A percentile compares a stretch with the other conserved stretches of the same genome.
phyloP scores from a whole-genome alignment of 2,329 filamentous ascomycete genomes.

The Botryotinia narcissicola region DNA sequence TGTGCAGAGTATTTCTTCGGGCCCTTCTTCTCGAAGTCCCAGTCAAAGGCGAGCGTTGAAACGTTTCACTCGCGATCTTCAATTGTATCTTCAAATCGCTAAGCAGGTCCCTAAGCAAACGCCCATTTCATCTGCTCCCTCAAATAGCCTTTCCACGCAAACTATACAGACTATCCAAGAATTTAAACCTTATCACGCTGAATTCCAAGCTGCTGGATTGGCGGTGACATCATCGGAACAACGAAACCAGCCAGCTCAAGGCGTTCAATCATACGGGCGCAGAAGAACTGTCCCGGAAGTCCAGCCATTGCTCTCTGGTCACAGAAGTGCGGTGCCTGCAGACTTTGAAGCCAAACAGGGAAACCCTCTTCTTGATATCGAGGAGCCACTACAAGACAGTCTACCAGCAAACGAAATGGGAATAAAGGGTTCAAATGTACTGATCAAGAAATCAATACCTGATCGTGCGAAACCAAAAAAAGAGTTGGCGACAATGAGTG shows the following conservation, averaged over 20 bases:
- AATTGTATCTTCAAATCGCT: conserved; percentile 44
- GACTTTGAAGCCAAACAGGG: background rate
- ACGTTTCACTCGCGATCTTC: conserved; percentile 44
- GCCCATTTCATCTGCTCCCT: conserved; percentile 30
- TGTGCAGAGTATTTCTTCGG: conserved; percentile 27
- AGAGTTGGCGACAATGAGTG: conserved; percentile 23
- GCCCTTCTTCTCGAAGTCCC: conserved; percentile 43
- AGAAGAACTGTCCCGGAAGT: conserved; percentile 19
- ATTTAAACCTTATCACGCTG: conserved; percentile 51
- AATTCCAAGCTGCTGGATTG: conserved; percentile 54
- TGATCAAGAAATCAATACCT: conserved; percentile 8
- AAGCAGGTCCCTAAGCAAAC: conserved; percentile 42
- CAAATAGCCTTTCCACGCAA: conserved; percentile 43
- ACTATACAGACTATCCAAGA: conserved; percentile 55
- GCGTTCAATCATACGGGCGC: background rate
- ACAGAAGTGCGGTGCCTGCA: background rate
- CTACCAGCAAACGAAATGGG: conserved; percentile 27
- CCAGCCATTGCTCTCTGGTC: background rate
- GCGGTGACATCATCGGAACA: conserved; percentile 55
- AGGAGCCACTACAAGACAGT: conserved; percentile 21
- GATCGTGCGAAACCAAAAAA: background rate
- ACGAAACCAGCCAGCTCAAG: conserved; percentile 13
- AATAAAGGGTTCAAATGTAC: conserved; percentile 15
- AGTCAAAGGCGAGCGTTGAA: conserved; percentile 46
- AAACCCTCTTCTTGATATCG: background rate